Evolutionary conservation across 176 grass and related monocot species (phyloP), one percentile per base, ranked within the genome.

Genomic region (Carex littledalei): DNA sequence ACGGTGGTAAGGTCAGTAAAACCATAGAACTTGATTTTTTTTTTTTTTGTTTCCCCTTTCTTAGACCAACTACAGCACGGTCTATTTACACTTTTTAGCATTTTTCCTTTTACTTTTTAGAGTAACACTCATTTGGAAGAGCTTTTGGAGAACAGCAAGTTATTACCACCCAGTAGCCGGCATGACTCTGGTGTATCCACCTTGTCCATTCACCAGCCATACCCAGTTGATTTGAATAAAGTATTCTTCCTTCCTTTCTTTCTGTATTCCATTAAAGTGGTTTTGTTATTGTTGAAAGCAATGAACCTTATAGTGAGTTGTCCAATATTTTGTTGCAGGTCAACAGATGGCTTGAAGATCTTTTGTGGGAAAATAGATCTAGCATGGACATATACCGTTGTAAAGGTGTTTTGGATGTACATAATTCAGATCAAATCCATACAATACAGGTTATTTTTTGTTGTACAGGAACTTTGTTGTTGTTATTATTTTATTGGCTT

Each of bases 301-400:
- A 54, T 22, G 47, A 54, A 49, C 14, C 7, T 77, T 45, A 16
- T 15, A 52, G 54, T 78, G 34, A 71, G 24, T 57, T 14, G 43
- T 39, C 49, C 5, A 62, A 45, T 81, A 85, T 86, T 35, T 75
- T 86, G 67, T 63, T 81, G 22, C 80, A 98, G 95, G 93, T 95
- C 16, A 85, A 89, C 62, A 85, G 84, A 53, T 98, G 95, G 91
- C 89, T 98, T 58, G 95, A 98, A 78, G 89, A 95, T 95, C 95
- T 98, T 91, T 90, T 98, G 37, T 98, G 95, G 95, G 95, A 95
- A 88, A 95, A 67, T 54, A 91, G 85, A 52, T 89, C 50, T 45
- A 90, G 73, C 82, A 93, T 93, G 91, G 93, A 98, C 59, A 84
- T 98, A 81, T 98, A 98, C 72, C 89, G 95, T 53, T 95, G 89